Percentiles rank a stretch among this genome's conserved stretches.
phyloP scores from a whole-genome alignment of 1,139 yeast genomes.

The Pichia sp. region DNA sequence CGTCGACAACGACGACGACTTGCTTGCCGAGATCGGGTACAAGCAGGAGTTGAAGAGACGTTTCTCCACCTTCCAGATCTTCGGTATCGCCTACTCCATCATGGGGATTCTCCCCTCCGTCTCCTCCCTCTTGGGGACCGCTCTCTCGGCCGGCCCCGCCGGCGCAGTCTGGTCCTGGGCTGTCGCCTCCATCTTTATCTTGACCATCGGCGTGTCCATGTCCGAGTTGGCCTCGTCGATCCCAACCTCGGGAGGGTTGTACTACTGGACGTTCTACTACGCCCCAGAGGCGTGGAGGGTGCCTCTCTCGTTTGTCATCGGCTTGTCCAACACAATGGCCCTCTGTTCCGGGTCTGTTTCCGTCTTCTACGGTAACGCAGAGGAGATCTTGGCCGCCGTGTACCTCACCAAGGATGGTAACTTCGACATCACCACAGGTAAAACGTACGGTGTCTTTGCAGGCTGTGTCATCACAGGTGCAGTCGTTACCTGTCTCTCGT shows the following conservation, averaged over 20 bases:
- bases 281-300: conserved; percentile 44
- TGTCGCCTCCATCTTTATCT: conserved; percentile 46
- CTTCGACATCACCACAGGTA: conserved; percentile 43
- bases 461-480: conserved; percentile 46
- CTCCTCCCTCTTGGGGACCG: conserved; percentile 38
- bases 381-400: conserved; percentile 48
- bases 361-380: conserved; percentile 55
- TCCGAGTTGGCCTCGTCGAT: conserved; percentile 60
- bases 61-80: conserved; percentile 46
- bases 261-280: conserved; percentile 52
- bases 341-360: conserved; percentile 55
- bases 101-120: conserved; percentile 50
- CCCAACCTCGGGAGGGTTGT: conserved; percentile 70
- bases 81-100: conserved; percentile 49
- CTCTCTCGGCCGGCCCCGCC: conserved; percentile 47
- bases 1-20: conserved; percentile 39
- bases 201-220: conserved; percentile 49
- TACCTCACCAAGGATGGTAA: conserved; percentile 44
- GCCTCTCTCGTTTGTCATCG: conserved; percentile 51
- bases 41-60: conserved; percentile 47
- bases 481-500: conserved; percentile 44
- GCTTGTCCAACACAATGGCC: conserved; percentile 55
- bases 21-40: conserved; percentile 45
- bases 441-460: conserved; percentile 51
- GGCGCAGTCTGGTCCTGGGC: conserved; percentile 69